phyloP scores from a whole-genome alignment of 768 basidiomycete genomes.

The Cubamyces sp. region DNA sequence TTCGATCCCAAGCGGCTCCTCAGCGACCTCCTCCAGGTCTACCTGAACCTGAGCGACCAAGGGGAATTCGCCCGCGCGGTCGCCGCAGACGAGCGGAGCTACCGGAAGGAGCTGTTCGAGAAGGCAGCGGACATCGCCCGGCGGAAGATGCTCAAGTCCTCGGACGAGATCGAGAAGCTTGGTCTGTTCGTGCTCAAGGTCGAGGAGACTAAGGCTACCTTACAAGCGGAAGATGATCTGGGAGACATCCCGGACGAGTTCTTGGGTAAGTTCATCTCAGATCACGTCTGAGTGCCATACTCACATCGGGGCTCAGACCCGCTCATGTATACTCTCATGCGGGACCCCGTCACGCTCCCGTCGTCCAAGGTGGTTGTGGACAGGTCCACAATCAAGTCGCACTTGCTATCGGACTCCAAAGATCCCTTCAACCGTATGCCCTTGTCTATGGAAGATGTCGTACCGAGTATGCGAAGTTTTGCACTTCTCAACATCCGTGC shows the following conservation, averaged over 20 bases:
- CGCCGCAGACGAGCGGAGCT: constrained; percentile 93
- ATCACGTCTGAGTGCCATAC: neutral
- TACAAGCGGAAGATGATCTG: constrained; percentile 89
- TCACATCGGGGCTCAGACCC: constrained; percentile 58
- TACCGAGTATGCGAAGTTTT: constrained; percentile 59
- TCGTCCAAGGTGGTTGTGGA: constrained; percentile 81
- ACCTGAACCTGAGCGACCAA: constrained; percentile 83
- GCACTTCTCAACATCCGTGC: neutral
- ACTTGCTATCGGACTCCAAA: constrained; percentile 85
- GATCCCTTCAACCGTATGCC: constrained; percentile 97
- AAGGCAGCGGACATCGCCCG: constrained; percentile 69
- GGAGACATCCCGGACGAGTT: constrained; percentile 96
- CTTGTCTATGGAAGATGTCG: constrained; percentile 75
- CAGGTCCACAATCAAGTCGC: constrained; percentile 91
- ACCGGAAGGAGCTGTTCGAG: constrained; percentile 82
- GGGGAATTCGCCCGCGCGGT: constrained; percentile 82
- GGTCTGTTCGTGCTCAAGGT: constrained; percentile 76
- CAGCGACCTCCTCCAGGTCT: constrained; percentile 87
- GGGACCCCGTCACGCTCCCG: constrained; percentile 90
- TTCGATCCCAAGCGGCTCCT: constrained; percentile 86
- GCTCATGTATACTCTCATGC: constrained; percentile 91
- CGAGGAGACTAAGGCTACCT: constrained; percentile 75
- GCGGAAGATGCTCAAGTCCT: constrained; percentile 69
- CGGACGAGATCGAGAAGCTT: constrained; percentile 74
- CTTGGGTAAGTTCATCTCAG: constrained; percentile 59